Percentiles rank a stretch among this genome's conserved stretches.
Conservation (phyloP, 305 asterid species). For the Solanum hybrid region DNA sequence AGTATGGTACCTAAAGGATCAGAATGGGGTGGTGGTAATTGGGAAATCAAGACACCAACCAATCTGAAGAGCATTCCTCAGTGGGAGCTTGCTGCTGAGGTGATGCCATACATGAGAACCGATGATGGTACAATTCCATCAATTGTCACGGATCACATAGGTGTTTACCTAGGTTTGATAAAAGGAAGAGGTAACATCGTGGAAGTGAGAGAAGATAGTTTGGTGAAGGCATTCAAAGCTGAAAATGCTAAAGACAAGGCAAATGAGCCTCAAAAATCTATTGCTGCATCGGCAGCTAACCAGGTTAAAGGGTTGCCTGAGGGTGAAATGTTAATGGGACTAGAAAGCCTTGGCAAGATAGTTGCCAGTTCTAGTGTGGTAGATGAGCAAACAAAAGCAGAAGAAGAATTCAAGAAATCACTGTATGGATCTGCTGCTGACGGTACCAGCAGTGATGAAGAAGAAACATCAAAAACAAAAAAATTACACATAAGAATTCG, state of each 20-base stretch:
- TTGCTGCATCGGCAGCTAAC: constrained; percentile 35
- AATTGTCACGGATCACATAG: constrained; percentile 89
- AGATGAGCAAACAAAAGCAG: constrained; percentile 97
- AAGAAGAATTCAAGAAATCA: constrained; percentile 90
- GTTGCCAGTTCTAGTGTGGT: constrained; percentile 41
- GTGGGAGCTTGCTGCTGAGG: constrained; percentile 99
- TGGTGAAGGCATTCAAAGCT: constrained; percentile 70
- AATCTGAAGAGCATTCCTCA: constrained; percentile 95
- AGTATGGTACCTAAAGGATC: constrained; percentile 99
- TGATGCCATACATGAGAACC: constrained; percentile 97
- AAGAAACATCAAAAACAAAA: constrained; percentile 67
- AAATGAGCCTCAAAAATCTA: constrained; percentile 44
- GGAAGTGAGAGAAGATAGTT: constrained; percentile 90
- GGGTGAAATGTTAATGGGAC: constrained; percentile 66
- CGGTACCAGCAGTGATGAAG: constrained; percentile 99
- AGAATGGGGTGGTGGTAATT: constrained; percentile 99
- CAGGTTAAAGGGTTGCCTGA: constrained; percentile 34
- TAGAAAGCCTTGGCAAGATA: constrained; percentile 63
- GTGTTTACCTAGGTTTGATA: constrained; percentile 91
- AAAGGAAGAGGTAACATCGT: constrained; percentile 96
- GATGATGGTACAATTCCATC: constrained; percentile 97
- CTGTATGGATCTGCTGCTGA: constrained; percentile 67
- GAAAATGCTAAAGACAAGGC: constrained; percentile 42
- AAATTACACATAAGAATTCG: constrained; percentile 74
- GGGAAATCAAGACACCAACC: constrained; percentile 93